Conservation (phyloP, 2,329 filamentous ascomycete genomes). For the Clarireedia sp. region DNA sequence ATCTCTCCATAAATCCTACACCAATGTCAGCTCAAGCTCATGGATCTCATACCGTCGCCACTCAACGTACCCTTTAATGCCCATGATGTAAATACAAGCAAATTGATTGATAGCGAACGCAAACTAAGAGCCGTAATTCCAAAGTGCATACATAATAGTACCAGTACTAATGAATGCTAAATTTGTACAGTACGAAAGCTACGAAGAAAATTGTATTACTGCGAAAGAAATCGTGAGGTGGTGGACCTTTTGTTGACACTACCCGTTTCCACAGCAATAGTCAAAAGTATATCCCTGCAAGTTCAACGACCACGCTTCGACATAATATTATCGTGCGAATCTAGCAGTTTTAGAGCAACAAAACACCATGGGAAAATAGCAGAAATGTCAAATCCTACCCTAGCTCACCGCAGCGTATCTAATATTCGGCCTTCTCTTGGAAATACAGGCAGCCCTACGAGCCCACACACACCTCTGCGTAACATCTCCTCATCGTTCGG, state of each 20-base stretch:
- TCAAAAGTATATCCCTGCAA: neutral
- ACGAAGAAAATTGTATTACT: neutral
- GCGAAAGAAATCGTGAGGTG: neutral
- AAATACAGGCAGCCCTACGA: conserved; percentile 29
- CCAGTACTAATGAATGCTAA: conserved; percentile 1
- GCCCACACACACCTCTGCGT: conserved; percentile 52
- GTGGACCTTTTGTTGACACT: neutral
- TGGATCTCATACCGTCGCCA: neutral
- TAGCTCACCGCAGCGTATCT: conserved; percentile 51
- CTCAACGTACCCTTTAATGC: conserved; percentile 53
- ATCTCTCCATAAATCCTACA: conserved; percentile 83
- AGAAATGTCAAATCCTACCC: conserved; percentile 27
- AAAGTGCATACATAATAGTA: conserved; percentile 6
- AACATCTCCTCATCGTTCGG: conserved; percentile 48
- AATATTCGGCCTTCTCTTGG: conserved; percentile 39
- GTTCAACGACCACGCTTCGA: neutral
- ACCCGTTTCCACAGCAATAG: neutral
- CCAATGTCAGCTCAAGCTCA: neutral
- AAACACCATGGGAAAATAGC: conserved; percentile 10
- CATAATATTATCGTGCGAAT: neutral
- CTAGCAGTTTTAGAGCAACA: conserved; percentile 1
- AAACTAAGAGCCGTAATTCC: neutral
- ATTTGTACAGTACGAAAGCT: neutral
- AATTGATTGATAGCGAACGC: neutral
- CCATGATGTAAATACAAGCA: conserved; percentile 37